Evolutionary conservation across 2,329 filamentous ascomycete species (phyloP).

Genomic region (Fusarium xylarioides): DNA sequence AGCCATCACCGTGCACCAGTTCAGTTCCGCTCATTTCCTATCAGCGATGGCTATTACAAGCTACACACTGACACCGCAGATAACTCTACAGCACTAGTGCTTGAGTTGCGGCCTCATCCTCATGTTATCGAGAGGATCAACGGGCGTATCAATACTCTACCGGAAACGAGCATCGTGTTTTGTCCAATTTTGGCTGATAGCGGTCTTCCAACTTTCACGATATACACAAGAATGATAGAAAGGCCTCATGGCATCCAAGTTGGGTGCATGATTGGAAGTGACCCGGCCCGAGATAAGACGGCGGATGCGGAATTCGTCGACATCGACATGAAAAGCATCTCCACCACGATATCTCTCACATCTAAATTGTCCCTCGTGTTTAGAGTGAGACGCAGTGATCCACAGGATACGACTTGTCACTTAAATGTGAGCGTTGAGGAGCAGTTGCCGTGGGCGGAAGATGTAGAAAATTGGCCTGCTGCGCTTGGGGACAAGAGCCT

Average conservation of each 20-base stretch:
- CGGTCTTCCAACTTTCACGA: neutral
- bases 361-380: neutral
- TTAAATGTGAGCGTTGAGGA: conserved; percentile 7
- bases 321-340: neutral
- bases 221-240: neutral
- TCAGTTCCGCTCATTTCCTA: conserved; percentile 1
- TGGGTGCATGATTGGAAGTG: neutral
- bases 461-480: neutral
- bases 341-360: neutral
- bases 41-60: neutral
- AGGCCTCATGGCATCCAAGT: neutral
- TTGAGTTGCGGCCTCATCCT: neutral
- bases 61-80: neutral
- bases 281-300: neutral
- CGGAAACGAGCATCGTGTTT: neutral
- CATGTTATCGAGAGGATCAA: neutral
- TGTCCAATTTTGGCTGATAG: fast-evolving
- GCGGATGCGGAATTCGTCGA: neutral
- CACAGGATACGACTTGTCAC: neutral
- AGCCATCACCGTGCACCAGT: neutral
- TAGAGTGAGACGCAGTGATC: neutral
- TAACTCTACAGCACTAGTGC: neutral
- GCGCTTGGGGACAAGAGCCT: neutral
- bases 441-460: neutral
- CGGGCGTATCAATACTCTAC: neutral